phyloP scores from a whole-genome alignment of 2,329 filamentous ascomycete species.

The Penicillium sp. region DNA sequence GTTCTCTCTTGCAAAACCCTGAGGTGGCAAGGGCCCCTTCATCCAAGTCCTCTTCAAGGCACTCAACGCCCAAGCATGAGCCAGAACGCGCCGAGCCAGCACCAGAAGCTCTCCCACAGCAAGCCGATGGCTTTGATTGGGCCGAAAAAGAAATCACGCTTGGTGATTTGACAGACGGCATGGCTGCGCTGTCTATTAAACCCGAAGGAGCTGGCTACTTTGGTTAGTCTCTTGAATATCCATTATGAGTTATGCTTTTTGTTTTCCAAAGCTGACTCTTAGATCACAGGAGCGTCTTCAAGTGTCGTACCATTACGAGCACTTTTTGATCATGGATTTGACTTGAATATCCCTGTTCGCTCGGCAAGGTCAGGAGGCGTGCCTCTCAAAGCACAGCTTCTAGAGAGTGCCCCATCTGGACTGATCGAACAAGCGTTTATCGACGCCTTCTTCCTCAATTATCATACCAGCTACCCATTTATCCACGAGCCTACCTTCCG shows the following conservation, averaged over 20 bases:
- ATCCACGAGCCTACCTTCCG: constrained; percentile 49
- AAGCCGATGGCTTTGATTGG: constrained; percentile 41
- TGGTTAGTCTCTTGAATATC: constrained; percentile 20
- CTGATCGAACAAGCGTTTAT: constrained; percentile 42
- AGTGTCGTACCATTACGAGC: constrained; percentile 41
- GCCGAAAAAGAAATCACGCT: constrained; percentile 39
- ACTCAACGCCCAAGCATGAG: constrained; percentile 38
- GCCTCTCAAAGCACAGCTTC: constrained; percentile 38
- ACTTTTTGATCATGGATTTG: constrained; percentile 40
- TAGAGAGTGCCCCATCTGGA: constrained; percentile 38
- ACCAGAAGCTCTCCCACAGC: constrained; percentile 45
- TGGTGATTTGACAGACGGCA: constrained; percentile 40
- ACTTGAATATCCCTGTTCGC: constrained; percentile 36
- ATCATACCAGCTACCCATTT: constrained; percentile 49
- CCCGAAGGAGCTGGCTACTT: constrained; percentile 42
- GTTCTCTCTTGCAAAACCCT: constrained; percentile 38
- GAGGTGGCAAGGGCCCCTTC: constrained; percentile 33
- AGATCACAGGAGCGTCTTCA: constrained; percentile 33
- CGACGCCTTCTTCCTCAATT: constrained; percentile 48
- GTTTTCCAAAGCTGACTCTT: not conserved
- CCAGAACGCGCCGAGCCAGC: constrained; percentile 35
- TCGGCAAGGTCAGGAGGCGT: constrained; percentile 30
- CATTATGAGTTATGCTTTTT: not conserved
- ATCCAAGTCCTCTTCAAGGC: constrained; percentile 38
- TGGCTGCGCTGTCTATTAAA: constrained; percentile 41